Conservation (phyloP, 805 yeast genomes). For the Saturnispora halmiae region DNA sequence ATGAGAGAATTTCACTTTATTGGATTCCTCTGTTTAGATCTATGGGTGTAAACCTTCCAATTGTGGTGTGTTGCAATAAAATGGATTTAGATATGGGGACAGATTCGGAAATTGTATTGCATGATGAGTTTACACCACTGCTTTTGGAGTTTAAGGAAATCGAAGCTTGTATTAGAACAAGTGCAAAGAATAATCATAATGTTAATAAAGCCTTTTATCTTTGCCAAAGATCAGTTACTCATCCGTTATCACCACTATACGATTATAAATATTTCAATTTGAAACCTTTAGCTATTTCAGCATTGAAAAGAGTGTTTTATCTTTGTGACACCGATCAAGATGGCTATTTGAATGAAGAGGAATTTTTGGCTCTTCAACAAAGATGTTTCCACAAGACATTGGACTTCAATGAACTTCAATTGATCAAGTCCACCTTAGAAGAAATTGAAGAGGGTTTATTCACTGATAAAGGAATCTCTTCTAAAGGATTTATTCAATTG, state of each 20-base stretch:
- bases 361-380: constrained; percentile 58
- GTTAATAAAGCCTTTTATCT: constrained; percentile 88
- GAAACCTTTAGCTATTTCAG: constrained; percentile 68
- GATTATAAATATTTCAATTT: constrained; percentile 83
- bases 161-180: constrained; percentile 82
- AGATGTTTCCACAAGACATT: constrained; percentile 59
- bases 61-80: constrained; percentile 80
- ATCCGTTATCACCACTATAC: constrained; percentile 86
- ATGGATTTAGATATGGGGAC: constrained; percentile 19
- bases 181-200: constrained; percentile 76
- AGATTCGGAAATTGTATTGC: constrained; percentile 37
- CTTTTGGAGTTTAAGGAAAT: constrained; percentile 88
- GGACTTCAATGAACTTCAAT: constrained; percentile 39
- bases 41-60: constrained; percentile 87
- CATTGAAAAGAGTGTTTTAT: constrained; percentile 73
- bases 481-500: constrained; percentile 65
- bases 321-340: constrained; percentile 88
- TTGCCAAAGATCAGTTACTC: constrained; percentile 87
- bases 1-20: constrained; percentile 80
- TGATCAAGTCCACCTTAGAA: constrained; percentile 32
- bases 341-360: constrained; percentile 64
- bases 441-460: constrained; percentile 24
- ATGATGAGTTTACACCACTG: constrained; percentile 79
- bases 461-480: constrained; percentile 48
- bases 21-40: constrained; percentile 95